Evolutionary conservation across 148 eudicot genomes (phyloP).

Genomic region (Rhododendron molle): DNA sequence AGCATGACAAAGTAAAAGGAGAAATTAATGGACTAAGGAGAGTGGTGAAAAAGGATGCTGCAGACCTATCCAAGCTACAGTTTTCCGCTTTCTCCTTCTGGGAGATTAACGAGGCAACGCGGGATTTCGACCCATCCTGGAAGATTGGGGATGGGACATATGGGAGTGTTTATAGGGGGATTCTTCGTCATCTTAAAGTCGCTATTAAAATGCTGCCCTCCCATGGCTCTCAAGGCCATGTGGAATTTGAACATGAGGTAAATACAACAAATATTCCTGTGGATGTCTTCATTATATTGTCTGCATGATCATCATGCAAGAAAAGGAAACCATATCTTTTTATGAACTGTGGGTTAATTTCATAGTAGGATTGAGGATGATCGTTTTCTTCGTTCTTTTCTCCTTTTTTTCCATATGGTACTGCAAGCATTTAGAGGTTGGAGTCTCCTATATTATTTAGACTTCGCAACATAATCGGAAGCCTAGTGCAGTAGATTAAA

Average conservation of each 20-base stretch:
- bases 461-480: background rate
- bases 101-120: slow-evolving; percentile 71
- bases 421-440: background rate
- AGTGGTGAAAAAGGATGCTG: slow-evolving; percentile 20
- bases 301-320: background rate
- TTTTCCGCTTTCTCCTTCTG: slow-evolving; percentile 50
- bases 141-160: slow-evolving; percentile 69
- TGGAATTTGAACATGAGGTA: slow-evolving; percentile 62
- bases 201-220: slow-evolving; percentile 86
- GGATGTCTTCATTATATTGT: background rate
- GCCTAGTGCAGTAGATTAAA: background rate
- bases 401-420: background rate
- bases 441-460: background rate
- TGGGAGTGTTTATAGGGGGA: slow-evolving; percentile 69
- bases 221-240: slow-evolving; percentile 47
- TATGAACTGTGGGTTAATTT: background rate
- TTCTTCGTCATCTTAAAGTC: slow-evolving; percentile 54
- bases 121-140: slow-evolving; percentile 59
- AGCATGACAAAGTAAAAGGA: slow-evolving; percentile 36
- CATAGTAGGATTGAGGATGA: background rate
- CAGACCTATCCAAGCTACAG: slow-evolving; percentile 18
- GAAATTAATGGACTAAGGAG: slow-evolving; percentile 33
- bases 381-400: background rate
- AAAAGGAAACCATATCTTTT: background rate
- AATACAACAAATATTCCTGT: background rate